These are phyloP conservation scores for Cadophora luteo-olivacea DNA, from an alignment of 2,329 filamentous ascomycete species.

Conservation along the genomic window DNA sequence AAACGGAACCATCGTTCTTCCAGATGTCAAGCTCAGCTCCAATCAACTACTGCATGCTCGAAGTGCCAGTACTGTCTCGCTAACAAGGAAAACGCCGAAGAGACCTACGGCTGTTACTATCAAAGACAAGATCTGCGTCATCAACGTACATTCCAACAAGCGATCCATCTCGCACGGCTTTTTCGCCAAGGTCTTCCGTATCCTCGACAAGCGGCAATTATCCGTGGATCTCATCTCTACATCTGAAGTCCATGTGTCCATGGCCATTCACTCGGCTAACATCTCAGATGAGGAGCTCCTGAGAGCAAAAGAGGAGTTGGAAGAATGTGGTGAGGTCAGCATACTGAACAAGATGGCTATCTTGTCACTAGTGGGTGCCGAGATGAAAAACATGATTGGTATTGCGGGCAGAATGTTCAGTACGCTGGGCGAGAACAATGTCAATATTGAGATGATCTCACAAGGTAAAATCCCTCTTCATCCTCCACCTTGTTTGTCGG, in stretches of 20 bases:
- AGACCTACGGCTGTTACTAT: slow-evolving; percentile 91
- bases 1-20: slow-evolving; percentile 81
- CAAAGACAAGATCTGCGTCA: slow-evolving; percentile 94
- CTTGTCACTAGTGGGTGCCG: slow-evolving; percentile 88
- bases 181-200: slow-evolving; percentile 91
- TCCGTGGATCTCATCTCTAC: slow-evolving; percentile 97
- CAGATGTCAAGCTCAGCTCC: slow-evolving; percentile 65
- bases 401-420: slow-evolving; percentile 95
- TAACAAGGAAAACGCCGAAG: slow-evolving; percentile 64
- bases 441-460: slow-evolving; percentile 99
- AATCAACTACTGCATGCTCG: slow-evolving; percentile 59
- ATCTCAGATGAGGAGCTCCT: slow-evolving; percentile 67
- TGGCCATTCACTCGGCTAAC: slow-evolving; percentile 89
- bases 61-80: slow-evolving; percentile 52
- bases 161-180: slow-evolving; percentile 95
- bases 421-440: slow-evolving; percentile 87
- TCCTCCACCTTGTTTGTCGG: background rate
- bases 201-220: slow-evolving; percentile 84
- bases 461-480: slow-evolving; percentile 73
- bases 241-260: slow-evolving; percentile 94
- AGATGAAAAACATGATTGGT: slow-evolving; percentile 98
- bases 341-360: slow-evolving; percentile 94
- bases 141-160: slow-evolving; percentile 98
- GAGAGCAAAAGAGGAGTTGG: slow-evolving; percentile 73
- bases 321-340: slow-evolving; percentile 86